Conservation (phyloP, 805 yeast genomes). For the Clavispora asparagi region DNA sequence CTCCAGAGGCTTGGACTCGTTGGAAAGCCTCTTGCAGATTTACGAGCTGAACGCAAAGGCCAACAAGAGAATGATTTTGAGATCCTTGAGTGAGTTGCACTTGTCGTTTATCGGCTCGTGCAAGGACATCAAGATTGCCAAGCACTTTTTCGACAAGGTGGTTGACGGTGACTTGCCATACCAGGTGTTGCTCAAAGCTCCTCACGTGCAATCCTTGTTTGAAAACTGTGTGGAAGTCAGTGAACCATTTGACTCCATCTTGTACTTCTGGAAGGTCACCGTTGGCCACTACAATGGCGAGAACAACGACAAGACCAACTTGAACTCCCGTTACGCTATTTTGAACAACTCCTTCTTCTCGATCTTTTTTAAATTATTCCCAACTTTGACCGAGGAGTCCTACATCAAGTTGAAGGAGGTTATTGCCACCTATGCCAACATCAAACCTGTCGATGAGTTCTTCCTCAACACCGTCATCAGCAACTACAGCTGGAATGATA, state of each 20-base stretch:
- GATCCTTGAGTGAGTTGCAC: constrained; percentile 68
- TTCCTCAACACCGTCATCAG: constrained; percentile 73
- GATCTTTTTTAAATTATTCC: constrained; percentile 59
- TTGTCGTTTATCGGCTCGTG: constrained; percentile 74
- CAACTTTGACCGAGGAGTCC: constrained; percentile 49
- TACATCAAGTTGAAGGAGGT: constrained; percentile 52
- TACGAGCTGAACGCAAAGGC: constrained; percentile 28
- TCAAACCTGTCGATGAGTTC: constrained; percentile 68
- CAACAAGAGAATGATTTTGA: constrained; percentile 25
- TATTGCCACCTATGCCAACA: constrained; percentile 49
- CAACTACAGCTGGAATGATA: constrained; percentile 63
- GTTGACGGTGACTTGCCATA: constrained; percentile 69
- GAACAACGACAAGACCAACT: constrained; percentile 37
- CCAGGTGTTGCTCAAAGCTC: constrained; percentile 63
- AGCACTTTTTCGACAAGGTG: constrained; percentile 70
- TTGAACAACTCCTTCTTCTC: constrained; percentile 65
- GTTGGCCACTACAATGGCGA: constrained; percentile 43
- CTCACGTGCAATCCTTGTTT: constrained; percentile 61
- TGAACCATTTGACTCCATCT: constrained; percentile 52
- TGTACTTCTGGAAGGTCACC: constrained; percentile 59
- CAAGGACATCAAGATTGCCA: constrained; percentile 65
- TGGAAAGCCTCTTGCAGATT: constrained; percentile 53
- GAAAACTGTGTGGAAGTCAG: constrained; percentile 55
- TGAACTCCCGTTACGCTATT: constrained; percentile 68
- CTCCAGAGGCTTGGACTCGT: constrained; percentile 58